A percentile compares a stretch with the other conserved stretches of the same genome.
Conservation (phyloP, 257 asterid genomes). For the Galeopsis tetrahit region DNA sequence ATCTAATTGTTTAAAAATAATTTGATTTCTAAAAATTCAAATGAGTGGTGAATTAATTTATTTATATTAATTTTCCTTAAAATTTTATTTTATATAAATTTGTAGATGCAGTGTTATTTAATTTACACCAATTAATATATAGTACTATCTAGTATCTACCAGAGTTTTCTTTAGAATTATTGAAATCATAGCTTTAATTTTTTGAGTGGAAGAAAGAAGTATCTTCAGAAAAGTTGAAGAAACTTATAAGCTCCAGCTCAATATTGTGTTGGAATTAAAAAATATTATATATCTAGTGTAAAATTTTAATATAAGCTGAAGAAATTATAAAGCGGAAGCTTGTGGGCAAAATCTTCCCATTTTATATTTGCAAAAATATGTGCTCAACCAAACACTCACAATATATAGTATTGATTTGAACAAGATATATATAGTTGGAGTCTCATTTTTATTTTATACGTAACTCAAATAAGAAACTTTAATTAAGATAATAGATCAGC, state of each 20-base stretch:
- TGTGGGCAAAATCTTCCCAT: slow-evolving; percentile 12
- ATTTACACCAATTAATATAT: too few relatives aligned
- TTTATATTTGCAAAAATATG: neutral
- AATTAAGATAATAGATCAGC: neutral
- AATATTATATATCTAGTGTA: neutral
- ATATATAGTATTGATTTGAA: too few relatives aligned
- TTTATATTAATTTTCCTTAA: too few relatives aligned
- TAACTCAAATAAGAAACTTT: neutral
- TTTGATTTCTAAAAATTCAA: too few relatives aligned
- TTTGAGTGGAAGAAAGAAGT: slow-evolving; percentile 21
- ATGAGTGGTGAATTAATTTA: too few relatives aligned
- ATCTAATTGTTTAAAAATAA: neutral
- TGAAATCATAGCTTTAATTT: slow-evolving; percentile 6
- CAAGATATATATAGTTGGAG: neutral
- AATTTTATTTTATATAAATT: neutral
- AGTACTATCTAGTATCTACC: neutral
- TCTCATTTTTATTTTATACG: neutral
- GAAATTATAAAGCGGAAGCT: neutral
- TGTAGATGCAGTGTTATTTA: neutral
- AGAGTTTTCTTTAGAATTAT: slow-evolving; percentile 9
- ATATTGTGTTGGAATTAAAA: slow-evolving; percentile 10
- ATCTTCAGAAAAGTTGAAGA: slow-evolving; percentile 3
- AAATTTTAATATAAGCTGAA: neutral
- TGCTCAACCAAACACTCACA: neutral
- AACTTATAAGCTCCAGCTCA: slow-evolving; percentile 27